Percentiles rank a stretch among this genome's conserved stretches.
These are phyloP conservation scores for Microbotryum violaceum DNA, from an alignment of 1,284 basidiomycete species.

Conservation along the genomic window DNA sequence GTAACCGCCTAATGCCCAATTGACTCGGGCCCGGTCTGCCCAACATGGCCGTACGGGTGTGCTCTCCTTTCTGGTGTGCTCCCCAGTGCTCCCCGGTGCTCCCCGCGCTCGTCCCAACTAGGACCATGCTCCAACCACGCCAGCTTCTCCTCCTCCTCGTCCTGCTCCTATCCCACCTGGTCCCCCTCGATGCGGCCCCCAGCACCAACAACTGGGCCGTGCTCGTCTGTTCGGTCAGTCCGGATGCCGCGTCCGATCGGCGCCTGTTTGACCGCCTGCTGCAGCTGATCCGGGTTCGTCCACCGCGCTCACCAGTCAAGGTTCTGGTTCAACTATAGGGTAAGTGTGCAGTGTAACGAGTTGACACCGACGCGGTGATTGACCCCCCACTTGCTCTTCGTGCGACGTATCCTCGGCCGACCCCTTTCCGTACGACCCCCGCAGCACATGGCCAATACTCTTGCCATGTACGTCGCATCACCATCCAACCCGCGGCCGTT, in stretches of 20 bases:
- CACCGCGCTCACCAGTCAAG: constrained; percentile 10
- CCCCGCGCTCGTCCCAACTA: too few relatives aligned
- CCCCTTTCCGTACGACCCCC: constrained; percentile 4
- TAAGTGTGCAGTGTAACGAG: constrained; percentile 44
- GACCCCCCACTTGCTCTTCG: too few relatives aligned
- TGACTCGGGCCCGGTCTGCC: too few relatives aligned
- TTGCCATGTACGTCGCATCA: constrained; percentile 66
- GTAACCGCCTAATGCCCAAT: too few relatives aligned
- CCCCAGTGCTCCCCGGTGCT: too few relatives aligned
- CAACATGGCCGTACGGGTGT: too few relatives aligned
- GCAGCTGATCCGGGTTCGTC: background rate
- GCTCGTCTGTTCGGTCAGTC: constrained; percentile 83
- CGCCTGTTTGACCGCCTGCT: background rate
- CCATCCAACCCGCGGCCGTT: background rate
- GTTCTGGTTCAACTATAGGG: constrained; percentile 79
- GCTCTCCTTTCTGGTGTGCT: too few relatives aligned
- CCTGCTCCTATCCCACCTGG: too few relatives aligned
- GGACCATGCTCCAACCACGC: too few relatives aligned
- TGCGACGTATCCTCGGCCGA: background rate
- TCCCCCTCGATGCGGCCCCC: background rate
- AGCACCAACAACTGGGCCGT: constrained; percentile 97
- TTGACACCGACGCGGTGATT: constrained; percentile 2
- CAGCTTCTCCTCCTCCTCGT: too few relatives aligned
- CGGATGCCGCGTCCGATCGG: constrained; percentile 52
- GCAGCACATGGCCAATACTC: constrained; percentile 94